Base-by-base conservation (phyloP, 1,139 yeast genomes). In the Protomyces inundatus region DNA sequence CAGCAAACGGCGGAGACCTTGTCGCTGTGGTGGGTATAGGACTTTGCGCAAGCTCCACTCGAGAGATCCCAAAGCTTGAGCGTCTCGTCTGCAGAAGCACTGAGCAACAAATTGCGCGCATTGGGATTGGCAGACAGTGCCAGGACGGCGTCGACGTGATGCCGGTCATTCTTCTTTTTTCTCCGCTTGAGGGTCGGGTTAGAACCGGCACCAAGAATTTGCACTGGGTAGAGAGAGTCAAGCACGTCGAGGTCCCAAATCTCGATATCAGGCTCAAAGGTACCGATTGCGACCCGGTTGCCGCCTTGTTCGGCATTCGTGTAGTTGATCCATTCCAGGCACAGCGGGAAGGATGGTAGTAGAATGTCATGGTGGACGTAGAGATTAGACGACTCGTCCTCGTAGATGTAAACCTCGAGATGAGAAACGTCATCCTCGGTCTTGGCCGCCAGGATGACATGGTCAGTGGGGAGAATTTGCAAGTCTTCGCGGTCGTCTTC, bases 241-340 rank as follows among this genome's bases (percentile, higher is more conserved):
- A 91, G 81, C 68, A 87, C 86, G 75, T 93, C 98, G 71, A 93
- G 80, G 76, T 93, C 90, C 98, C 98, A 95, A 67, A 93, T 81
- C 76, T 93, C 99, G 75, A 93, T 93, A 73, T 88, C 95, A 48
- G 98, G 98, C 71, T 93, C 98, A 75, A 93, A 91, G 0, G 98
- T 89, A 73, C 98, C 98, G 68, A 93, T 81, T 12, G 98, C 98
- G 1, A 96, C 98, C 75, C 88, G 90, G 74, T 90, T 93, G 67
- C 82, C 81, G 42, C 74, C 70, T n/a, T 65, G 69, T 65, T 60
- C 53, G 6, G 77, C 76, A 5, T 74, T 75, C 16, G 81, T 82
- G 74, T 82, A 88, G 75, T 90, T 88, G 67, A 93, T 76, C 97
- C 98, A 91, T 76, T 95, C 98, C 42, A 93, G 93, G 74, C 97